phyloP scores from a whole-genome alignment of 352 stramenopile species.

The Globisporangium orthogonon region DNA sequence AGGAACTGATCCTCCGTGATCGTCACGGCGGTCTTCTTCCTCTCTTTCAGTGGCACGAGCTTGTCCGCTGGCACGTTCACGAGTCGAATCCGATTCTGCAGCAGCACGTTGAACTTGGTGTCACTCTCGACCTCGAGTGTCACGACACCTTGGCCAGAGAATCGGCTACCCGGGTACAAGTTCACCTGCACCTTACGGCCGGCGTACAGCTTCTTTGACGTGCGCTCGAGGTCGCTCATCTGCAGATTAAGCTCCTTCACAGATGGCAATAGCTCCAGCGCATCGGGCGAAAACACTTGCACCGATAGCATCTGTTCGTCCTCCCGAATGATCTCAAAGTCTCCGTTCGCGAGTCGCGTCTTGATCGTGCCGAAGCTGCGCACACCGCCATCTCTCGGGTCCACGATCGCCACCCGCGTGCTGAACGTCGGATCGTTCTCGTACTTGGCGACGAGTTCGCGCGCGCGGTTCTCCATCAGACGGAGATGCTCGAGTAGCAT shows the following conservation, averaged over 20 bases:
- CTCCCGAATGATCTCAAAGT: conserved; percentile 53
- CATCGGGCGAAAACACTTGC: conserved; percentile 32
- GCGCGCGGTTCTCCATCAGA: conserved; percentile 25
- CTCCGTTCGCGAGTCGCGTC: conserved; percentile 28
- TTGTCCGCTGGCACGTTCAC: conserved; percentile 64
- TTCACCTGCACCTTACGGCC: conserved; percentile 69
- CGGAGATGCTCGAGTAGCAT: conserved; percentile 25
- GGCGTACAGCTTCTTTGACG: conserved; percentile 42
- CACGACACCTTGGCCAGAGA: conserved; percentile 53
- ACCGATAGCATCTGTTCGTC: conserved; percentile 56
- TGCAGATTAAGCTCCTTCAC: conserved; percentile 50
- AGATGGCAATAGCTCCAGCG: conserved; percentile 57
- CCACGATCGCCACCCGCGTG: conserved; percentile 44
- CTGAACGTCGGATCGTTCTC: conserved; percentile 13
- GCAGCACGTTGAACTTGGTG: conserved; percentile 48
- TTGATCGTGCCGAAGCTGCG: conserved; percentile 57
- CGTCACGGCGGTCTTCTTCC: conserved; percentile 38
- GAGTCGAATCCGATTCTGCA: conserved; percentile 61
- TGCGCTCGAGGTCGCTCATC: conserved; percentile 31
- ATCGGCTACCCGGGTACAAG: conserved; percentile 62
- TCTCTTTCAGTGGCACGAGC: conserved; percentile 49
- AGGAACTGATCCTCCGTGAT: conserved; percentile 77
- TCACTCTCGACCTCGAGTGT: conserved; percentile 36
- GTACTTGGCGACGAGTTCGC: conserved; percentile 6
- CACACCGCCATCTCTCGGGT: conserved; percentile 23